Conservation (phyloP, 2,329 filamentous ascomycete species). For the Leptoxyphium fumago region DNA sequence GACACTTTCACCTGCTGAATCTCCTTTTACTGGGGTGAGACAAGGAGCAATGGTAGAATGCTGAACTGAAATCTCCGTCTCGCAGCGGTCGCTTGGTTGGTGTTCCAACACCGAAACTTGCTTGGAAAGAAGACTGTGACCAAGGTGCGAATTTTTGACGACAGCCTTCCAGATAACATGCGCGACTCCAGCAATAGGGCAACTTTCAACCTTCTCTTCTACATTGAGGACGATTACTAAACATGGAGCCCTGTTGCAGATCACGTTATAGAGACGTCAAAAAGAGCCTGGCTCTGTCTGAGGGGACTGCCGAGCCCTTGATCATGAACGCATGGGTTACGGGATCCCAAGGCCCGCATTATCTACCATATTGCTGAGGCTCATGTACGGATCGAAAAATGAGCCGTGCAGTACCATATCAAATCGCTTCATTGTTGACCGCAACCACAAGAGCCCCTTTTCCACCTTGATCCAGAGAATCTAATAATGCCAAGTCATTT, state of each 20-base stretch:
- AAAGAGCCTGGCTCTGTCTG: background rate
- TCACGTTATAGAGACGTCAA: background rate
- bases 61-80: background rate
- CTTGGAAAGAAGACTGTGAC: background rate
- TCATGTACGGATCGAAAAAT: background rate
- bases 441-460: conserved; percentile 19
- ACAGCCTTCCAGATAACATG: background rate
- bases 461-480: conserved; percentile 31
- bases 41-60: background rate
- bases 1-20: no score
- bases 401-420: background rate
- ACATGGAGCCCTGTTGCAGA: background rate
- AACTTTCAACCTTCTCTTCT: background rate
- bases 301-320: background rate
- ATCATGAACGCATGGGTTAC: background rate
- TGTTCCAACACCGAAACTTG: background rate
- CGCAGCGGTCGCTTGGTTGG: background rate
- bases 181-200: background rate
- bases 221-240: background rate
- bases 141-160: background rate
- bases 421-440: conserved; percentile 13
- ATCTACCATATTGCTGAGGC: background rate
- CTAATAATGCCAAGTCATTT: conserved; percentile 42
- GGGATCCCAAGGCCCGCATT: background rate
- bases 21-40: background rate